phyloP scores from a whole-genome alignment of 768 basidiomycete genomes.

The Termitomyces sp. region DNA sequence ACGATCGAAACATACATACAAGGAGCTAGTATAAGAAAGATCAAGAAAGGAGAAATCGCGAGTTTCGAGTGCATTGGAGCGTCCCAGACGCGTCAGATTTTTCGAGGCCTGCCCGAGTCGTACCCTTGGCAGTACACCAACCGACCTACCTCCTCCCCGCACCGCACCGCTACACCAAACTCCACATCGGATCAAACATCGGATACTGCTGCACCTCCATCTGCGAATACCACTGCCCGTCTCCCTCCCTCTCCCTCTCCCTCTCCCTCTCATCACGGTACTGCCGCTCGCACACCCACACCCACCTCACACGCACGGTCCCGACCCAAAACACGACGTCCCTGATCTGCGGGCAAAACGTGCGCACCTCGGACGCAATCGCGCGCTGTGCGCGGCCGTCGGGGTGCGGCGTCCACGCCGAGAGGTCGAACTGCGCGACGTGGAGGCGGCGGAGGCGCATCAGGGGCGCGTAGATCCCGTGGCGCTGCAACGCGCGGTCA shows the following conservation, averaged over 20 bases:
- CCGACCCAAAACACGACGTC: slow-evolving; percentile 29
- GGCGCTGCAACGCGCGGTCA: slow-evolving; percentile 26
- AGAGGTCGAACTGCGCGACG: slow-evolving; percentile 31
- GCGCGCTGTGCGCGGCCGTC: slow-evolving; percentile 23
- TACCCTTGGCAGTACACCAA: no score
- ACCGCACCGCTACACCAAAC: not conserved
- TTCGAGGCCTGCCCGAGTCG: no score
- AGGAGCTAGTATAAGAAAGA: no score
- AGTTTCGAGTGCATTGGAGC: no score
- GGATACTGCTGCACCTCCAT: slow-evolving; percentile 9
- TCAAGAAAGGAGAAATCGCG: no score
- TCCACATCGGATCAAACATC: slow-evolving; percentile 12
- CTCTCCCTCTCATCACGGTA: not conserved
- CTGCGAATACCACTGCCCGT: slow-evolving; percentile 10
- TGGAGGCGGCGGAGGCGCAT: slow-evolving; percentile 25
- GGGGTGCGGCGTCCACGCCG: slow-evolving; percentile 25
- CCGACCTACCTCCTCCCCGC: no score
- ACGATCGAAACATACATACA: no score
- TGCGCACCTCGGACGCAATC: slow-evolving; percentile 28
- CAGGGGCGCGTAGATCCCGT: slow-evolving; percentile 21
- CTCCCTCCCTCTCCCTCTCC: not conserved
- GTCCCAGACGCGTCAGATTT: no score
- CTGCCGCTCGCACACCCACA: not conserved
- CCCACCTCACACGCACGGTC: slow-evolving; percentile 23
- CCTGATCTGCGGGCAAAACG: slow-evolving; percentile 24